These are phyloP conservation scores for Rhododendron ferrugineum DNA, from an alignment of 148 eudicot species.

Conservation along the genomic window DNA sequence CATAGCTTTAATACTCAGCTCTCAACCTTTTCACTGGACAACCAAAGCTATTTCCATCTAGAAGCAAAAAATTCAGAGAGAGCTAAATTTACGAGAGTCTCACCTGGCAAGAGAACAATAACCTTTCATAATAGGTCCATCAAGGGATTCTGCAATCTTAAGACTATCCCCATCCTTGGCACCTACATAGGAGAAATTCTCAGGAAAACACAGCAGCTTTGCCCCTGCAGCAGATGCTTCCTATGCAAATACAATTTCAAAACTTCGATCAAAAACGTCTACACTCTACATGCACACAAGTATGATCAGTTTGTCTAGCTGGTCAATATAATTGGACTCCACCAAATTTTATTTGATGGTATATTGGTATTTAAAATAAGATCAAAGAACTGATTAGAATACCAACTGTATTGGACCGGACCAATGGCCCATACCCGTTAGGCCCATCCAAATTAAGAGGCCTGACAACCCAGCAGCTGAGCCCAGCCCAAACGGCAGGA, in stretches of 20 bases:
- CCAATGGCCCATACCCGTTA: not conserved
- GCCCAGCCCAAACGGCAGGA: not conserved
- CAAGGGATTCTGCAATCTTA: slow-evolving; percentile 65
- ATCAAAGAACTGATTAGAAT: not conserved
- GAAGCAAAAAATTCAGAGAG: not conserved
- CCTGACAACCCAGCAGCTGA: not conserved
- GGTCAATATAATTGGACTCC: not conserved
- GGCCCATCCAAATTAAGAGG: not conserved
- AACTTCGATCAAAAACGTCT: not conserved
- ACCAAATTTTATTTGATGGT: not conserved
- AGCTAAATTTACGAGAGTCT: not conserved
- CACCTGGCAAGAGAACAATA: slow-evolving; percentile 87
- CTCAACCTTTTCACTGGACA: not conserved
- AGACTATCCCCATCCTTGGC: slow-evolving; percentile 61
- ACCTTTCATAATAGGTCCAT: slow-evolving; percentile 73
- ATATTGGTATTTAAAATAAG: not conserved
- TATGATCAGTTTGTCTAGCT: not conserved
- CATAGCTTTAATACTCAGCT: not conserved
- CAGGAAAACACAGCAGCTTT: slow-evolving; percentile 85
- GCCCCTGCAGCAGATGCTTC: slow-evolving; percentile 91
- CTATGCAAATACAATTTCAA: slow-evolving; percentile 25
- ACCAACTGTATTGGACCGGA: not conserved
- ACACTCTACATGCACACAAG: not conserved
- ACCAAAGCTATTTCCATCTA: not conserved
- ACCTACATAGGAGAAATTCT: slow-evolving; percentile 80